A percentile compares a stretch with the other conserved stretches of the same genome.
These are phyloP conservation scores for Spiraea crenata DNA, from an alignment of 331 rosid species.

Conservation along the genomic window DNA sequence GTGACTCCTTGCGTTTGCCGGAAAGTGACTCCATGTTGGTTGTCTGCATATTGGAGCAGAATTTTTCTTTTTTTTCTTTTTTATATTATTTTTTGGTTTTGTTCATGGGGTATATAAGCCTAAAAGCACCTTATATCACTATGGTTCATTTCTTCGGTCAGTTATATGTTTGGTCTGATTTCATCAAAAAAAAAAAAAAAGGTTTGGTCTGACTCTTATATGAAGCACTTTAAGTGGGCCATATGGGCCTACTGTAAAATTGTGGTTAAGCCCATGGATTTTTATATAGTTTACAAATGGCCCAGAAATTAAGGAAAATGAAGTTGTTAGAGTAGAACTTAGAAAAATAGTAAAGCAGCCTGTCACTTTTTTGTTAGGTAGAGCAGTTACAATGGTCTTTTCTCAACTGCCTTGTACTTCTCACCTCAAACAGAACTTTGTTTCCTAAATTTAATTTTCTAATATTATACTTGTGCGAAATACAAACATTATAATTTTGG, in stretches of 20 bases:
- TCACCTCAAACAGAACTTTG: background rate
- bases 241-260: conserved; percentile 5
- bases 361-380: conserved; percentile 31
- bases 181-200: no score
- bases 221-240: background rate
- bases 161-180: no score
- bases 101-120: no score
- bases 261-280: background rate
- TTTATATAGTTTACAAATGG: background rate
- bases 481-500: background rate
- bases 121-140: no score
- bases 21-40: background rate
- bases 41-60: background rate
- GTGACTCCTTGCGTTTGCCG: background rate
- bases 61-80: background rate
- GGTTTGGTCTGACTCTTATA: background rate
- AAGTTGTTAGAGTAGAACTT: conserved; percentile 6
- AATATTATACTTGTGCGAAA: background rate
- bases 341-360: conserved; percentile 1
- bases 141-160: no score
- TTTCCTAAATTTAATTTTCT: background rate
- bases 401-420: conserved; percentile 23
- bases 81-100: background rate
- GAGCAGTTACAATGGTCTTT: conserved; percentile 24
- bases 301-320: background rate